Evolutionary conservation across 352 stramenopile species (phyloP).

Genomic region (Discostella stelligera): DNA sequence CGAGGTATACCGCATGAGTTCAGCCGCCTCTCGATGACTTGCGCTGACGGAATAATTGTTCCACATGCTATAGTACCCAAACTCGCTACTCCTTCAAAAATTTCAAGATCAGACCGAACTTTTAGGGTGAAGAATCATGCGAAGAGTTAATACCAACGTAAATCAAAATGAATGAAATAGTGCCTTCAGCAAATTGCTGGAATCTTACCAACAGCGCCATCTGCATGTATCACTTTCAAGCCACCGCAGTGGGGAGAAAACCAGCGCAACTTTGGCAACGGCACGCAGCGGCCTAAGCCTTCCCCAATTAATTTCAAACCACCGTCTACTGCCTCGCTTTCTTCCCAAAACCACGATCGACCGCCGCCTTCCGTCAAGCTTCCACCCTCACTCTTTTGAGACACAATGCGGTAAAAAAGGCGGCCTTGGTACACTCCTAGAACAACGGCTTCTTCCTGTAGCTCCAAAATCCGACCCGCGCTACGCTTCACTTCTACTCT

Average conservation of each 20-base stretch:
- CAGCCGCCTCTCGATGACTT: conserved; percentile 80
- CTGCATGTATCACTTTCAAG: conserved; percentile 76
- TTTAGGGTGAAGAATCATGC: neutral
- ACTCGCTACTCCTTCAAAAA: conserved; percentile 80
- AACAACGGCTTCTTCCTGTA: conserved; percentile 94
- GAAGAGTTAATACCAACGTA: neutral
- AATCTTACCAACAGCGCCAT: conserved; percentile 70
- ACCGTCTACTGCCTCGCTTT: conserved; percentile 87
- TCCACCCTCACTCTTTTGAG: conserved; percentile 93
- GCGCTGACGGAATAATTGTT: conserved; percentile 66
- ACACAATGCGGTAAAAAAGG: conserved; percentile 94
- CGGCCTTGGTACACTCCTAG: conserved; percentile 89
- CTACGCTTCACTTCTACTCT: conserved; percentile 91
- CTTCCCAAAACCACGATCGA: conserved; percentile 91
- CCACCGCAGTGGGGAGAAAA: conserved; percentile 79
- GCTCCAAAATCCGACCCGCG: conserved; percentile 91
- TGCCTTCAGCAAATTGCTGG: neutral
- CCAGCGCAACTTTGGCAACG: conserved; percentile 89
- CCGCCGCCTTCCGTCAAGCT: conserved; percentile 87
- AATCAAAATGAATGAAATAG: conserved; percentile 1
- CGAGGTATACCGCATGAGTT: conserved; percentile 84
- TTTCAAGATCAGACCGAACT: conserved; percentile 84
- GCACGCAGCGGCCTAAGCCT: conserved; percentile 84
- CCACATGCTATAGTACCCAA: conserved; percentile 76
- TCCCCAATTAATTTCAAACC: conserved; percentile 66